These are phyloP conservation scores for Cucumis melo DNA, from an alignment of 306 rosid species.

Conservation along the genomic window DNA sequence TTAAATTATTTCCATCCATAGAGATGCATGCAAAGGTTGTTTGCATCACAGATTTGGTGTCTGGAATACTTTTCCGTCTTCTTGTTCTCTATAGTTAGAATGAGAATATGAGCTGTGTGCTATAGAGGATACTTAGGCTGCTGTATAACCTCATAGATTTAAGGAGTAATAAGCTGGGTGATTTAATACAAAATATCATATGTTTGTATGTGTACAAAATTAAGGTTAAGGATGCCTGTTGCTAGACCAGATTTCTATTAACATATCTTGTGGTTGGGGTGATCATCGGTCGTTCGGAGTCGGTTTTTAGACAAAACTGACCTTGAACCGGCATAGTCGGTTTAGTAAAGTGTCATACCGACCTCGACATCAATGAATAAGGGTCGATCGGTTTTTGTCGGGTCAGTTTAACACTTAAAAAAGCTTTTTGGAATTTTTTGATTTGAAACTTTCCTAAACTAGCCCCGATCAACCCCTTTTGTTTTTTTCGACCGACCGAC, in stretches of 20 bases:
- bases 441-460: no score
- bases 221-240: not conserved
- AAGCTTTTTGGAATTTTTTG: no score
- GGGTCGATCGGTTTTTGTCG: no score
- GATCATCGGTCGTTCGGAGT: no score
- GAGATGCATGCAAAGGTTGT: not conserved
- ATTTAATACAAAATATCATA: not conserved
- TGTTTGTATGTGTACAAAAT: not conserved
- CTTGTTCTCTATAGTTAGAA: not conserved
- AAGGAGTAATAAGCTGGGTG: not conserved
- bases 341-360: no score
- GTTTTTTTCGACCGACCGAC: no score
- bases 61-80: not conserved
- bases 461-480: no score
- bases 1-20: not conserved
- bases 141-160: not conserved
- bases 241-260: not conserved
- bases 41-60: not conserved
- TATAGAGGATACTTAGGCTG: not conserved
- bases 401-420: no score
- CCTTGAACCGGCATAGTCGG: no score
- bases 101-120: not conserved
- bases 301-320: no score
- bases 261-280: not conserved
- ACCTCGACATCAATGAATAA: no score